Evolutionary conservation across 176 grass and related monocot species (phyloP).

Genomic region (Zea mays): Zm-B73-REFERENCE-NAM-5.0 NC_050099.1:249221501-249222000

Average conservation of each 20-base stretch:
- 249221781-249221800: neutral
- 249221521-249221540: slow-evolving; percentile 93
- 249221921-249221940: slow-evolving; percentile 79
- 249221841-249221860: slow-evolving; percentile 58
- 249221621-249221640: neutral
- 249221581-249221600: neutral
- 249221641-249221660: neutral
- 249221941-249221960: slow-evolving; percentile 8
- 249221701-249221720: neutral
- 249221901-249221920: slow-evolving; percentile 63
- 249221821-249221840: neutral
- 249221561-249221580: slow-evolving; percentile 50
- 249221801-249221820: slow-evolving; percentile 14
- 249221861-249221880: slow-evolving; percentile 64
- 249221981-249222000: neutral
- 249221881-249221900: slow-evolving; percentile 76
- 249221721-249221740: neutral
- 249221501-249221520: slow-evolving; percentile 85
- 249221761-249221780: neutral
- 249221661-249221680: neutral
- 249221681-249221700: slow-evolving; percentile 13
- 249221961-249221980: neutral
- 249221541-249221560: slow-evolving; percentile 72
- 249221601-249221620: neutral
- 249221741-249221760: neutral